Conservation (phyloP, 2,329 filamentous ascomycete species). For the Emmonsiellopsis sp. region DNA sequence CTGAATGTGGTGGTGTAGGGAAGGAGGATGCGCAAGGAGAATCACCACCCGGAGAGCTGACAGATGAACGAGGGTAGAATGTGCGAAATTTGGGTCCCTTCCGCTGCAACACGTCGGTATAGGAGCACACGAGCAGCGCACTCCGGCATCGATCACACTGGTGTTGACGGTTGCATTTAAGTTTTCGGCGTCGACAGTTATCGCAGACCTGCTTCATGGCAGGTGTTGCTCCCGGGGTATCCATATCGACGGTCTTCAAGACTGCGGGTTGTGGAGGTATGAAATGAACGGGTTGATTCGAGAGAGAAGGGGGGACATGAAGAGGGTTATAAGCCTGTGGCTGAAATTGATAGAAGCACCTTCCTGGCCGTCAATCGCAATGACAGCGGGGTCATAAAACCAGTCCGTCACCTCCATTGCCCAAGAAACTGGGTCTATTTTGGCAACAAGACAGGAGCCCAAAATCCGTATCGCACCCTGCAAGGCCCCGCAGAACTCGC, state of each 20-base stretch:
- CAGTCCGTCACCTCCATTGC: too few species aligned
- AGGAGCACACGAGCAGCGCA: conserved; percentile 29
- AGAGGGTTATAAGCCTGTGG: background rate
- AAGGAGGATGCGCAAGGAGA: background rate
- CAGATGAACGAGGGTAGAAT: background rate
- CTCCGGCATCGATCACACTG: conserved; percentile 34
- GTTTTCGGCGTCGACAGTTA: conserved; percentile 33
- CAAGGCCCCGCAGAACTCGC: too few species aligned
- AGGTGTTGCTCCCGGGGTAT: background rate
- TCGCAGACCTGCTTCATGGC: conserved; percentile 29
- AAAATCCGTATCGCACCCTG: too few species aligned
- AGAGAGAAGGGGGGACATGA: background rate
- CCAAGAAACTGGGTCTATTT: too few species aligned
- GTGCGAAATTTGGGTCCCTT: conserved; percentile 3
- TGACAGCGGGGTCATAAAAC: too few species aligned
- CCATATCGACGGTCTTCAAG: background rate
- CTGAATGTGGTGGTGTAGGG: background rate
- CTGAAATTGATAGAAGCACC: background rate
- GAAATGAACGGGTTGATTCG: background rate
- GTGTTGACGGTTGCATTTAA: conserved; percentile 30
- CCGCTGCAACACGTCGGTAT: conserved; percentile 13
- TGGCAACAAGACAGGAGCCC: too few species aligned
- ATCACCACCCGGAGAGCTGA: background rate
- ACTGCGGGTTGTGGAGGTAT: background rate
- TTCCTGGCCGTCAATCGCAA: background rate